Conservation (phyloP, 305 asterid species). For the Fraxinus floribunda region DNA sequence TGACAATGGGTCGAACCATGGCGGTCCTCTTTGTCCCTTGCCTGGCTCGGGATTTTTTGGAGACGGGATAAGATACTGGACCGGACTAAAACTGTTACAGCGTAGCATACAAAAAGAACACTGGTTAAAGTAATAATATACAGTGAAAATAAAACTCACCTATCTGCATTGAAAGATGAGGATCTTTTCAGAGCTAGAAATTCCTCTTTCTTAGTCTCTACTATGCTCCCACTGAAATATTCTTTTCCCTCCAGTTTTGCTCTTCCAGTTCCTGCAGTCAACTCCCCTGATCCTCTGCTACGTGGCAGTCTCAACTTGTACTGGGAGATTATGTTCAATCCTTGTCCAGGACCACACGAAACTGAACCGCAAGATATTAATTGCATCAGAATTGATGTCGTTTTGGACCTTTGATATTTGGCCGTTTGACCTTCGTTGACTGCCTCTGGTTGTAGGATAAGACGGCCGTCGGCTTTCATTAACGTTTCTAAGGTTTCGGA, state of each 20-base stretch:
- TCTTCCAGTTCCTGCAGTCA: constrained; percentile 25
- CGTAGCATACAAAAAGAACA: neutral
- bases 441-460: constrained; percentile 32
- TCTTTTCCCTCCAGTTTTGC: constrained; percentile 64
- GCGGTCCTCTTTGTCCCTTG: neutral
- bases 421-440: constrained; percentile 32
- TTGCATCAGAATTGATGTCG: constrained; percentile 76
- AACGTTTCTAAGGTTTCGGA: constrained; percentile 73
- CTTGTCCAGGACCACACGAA: constrained; percentile 71
- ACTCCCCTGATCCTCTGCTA: constrained; percentile 24
- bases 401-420: neutral
- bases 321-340: constrained; percentile 50
- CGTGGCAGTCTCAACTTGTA: constrained; percentile 65
- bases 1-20: too few species aligned
- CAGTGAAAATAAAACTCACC: constrained; percentile 34
- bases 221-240: constrained; percentile 79
- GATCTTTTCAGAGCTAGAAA: constrained; percentile 62
- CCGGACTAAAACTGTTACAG: neutral
- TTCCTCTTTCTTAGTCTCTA: constrained; percentile 59
- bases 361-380: constrained; percentile 69
- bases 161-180: constrained; percentile 70
- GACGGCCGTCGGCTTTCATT: constrained; percentile 64
- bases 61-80: neutral
- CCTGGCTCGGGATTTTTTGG: neutral
- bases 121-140: too few species aligned